Conservation (phyloP, 2,329 filamentous ascomycete genomes). For the Fusarium liriodendri region DNA sequence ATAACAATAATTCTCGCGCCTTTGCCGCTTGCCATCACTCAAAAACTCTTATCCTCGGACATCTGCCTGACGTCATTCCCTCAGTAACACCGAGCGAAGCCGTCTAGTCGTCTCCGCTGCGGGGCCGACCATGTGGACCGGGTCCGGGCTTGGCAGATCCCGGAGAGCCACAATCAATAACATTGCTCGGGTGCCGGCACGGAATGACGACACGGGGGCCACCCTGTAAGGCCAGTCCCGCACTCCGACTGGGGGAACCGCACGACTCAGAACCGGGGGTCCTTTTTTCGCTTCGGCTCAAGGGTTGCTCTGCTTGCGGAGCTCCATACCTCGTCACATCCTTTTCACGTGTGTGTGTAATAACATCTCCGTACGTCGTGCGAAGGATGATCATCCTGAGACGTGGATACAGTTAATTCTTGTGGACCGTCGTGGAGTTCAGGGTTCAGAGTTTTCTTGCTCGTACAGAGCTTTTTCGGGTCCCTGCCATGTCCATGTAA, state of each 20-base stretch:
- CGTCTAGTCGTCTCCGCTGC: constrained; percentile 7
- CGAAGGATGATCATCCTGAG: constrained; percentile 34
- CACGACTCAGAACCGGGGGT: constrained; percentile 21
- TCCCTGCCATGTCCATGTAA: background rate
- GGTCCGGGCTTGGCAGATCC: constrained; percentile 40
- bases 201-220: constrained; percentile 33
- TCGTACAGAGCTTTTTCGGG: background rate
- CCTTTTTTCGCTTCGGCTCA: constrained; percentile 3
- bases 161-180: background rate
- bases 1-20: constrained; percentile 8
- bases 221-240: background rate
- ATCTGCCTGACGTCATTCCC: constrained; percentile 29
- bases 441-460: constrained; percentile 10
- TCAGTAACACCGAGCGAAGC: constrained; percentile 38
- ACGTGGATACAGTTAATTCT: constrained; percentile 19
- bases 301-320: background rate
- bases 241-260: background rate
- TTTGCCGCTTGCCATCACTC: constrained; percentile 15
- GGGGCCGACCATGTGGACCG: constrained; percentile 11
- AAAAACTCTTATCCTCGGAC: background rate
- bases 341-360: background rate
- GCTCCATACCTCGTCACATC: background rate
- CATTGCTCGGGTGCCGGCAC: constrained; percentile 34
- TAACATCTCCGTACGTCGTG: constrained; percentile 7
- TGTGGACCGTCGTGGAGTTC: constrained; percentile 23